Percentiles rank a stretch among this genome's conserved stretches.
These are phyloP conservation scores for Rhizophora mangle DNA, from an alignment of 345 rosid species.

Conservation along the genomic window DNA sequence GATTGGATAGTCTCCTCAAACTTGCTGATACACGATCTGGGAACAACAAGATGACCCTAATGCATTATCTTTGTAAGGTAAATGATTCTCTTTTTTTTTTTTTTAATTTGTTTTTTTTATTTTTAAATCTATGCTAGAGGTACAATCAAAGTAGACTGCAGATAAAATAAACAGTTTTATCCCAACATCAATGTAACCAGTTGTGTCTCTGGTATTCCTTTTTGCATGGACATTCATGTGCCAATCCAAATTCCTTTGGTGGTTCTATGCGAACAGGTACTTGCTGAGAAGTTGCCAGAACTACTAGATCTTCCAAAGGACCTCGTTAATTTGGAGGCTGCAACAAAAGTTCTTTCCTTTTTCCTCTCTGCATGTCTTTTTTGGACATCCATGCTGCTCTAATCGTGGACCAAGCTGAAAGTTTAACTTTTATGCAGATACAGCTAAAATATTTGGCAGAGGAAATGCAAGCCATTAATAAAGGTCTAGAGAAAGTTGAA, in stretches of 20 bases:
- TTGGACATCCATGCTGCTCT: neutral
- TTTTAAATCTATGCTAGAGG: neutral
- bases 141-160: too few species aligned
- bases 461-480: constrained; percentile 38
- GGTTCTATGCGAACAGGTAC: constrained; percentile 17
- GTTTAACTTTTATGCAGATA: constrained; percentile 13
- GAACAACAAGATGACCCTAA: constrained; percentile 81
- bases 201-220: too few species aligned
- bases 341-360: constrained; percentile 23
- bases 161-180: too few species aligned
- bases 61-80: constrained; percentile 95
- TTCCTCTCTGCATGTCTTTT: neutral
- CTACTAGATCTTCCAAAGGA: constrained; percentile 28
- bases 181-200: too few species aligned
- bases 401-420: neutral
- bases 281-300: constrained; percentile 31
- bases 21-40: constrained; percentile 80
- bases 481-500: constrained; percentile 31
- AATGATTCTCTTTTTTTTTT: neutral
- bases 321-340: constrained; percentile 29
- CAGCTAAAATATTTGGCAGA: constrained; percentile 35
- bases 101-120: constrained; percentile 2
- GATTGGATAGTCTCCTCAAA: constrained; percentile 86
- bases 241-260: neutral
- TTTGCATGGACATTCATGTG: too few species aligned